Percentiles rank a stretch among this genome's conserved stretches.
phyloP scores from a whole-genome alignment of 768 basidiomycete genomes.

The Rhizopogon roseolus region DNA sequence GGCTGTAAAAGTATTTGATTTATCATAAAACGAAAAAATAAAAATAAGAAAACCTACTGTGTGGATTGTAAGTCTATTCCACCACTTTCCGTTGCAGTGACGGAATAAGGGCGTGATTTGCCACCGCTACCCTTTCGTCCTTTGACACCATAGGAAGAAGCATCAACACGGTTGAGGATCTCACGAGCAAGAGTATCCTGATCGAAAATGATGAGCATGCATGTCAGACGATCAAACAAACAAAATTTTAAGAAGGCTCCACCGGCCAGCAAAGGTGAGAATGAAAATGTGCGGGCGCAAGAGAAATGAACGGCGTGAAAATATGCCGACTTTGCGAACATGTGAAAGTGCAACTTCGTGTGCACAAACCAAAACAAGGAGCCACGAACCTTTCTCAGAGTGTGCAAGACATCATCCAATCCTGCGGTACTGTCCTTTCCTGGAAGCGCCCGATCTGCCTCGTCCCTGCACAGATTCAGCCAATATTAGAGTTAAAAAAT shows the following conservation, averaged over 20 bases:
- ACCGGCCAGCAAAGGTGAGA: neutral
- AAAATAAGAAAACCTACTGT: conserved; percentile 43
- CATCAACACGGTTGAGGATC: conserved; percentile 78
- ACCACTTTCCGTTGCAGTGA: conserved; percentile 12
- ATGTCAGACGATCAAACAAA: neutral
- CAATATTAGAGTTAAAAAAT: neutral
- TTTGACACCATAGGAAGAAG: conserved; percentile 71
- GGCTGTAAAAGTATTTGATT: conserved; percentile 35
- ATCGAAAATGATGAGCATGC: conserved; percentile 7
- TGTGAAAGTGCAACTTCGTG: neutral
- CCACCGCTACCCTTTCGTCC: conserved; percentile 50
- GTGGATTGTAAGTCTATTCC: conserved; percentile 47
- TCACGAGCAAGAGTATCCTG: conserved; percentile 78
- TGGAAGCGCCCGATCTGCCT: neutral
- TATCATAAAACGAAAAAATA: neutral
- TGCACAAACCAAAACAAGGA: neutral
- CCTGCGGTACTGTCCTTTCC: neutral
- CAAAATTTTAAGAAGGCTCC: neutral
- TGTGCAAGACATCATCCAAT: conserved; percentile 36
- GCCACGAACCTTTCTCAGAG: conserved; percentile 43
- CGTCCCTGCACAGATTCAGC: neutral
- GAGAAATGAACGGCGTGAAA: neutral
- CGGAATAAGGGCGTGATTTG: conserved; percentile 19
- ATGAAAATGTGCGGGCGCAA: neutral
- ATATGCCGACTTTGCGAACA: neutral